phyloP scores from a whole-genome alignment of 176 grass and related monocot species.

The Rhipidocladum racemiflorum region DNA sequence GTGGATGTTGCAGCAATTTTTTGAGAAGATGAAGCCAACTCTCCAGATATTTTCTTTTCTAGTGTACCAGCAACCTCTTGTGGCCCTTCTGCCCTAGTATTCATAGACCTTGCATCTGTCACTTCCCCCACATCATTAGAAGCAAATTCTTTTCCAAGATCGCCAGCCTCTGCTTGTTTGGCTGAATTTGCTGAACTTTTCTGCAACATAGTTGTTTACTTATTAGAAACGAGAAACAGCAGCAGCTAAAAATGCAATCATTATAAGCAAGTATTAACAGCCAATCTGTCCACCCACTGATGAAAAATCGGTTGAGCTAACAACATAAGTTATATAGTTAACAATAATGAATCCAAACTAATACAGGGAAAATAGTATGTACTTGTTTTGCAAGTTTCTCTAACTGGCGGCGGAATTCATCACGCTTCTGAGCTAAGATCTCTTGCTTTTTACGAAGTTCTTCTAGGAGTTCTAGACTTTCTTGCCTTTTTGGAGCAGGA shows the following conservation, averaged over 20 bases:
- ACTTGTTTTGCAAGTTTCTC: constrained; percentile 84
- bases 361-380: constrained; percentile 25
- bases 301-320: constrained; percentile 5
- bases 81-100: background rate
- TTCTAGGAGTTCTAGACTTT: constrained; percentile 79
- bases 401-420: constrained; percentile 84
- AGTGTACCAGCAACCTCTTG: constrained; percentile 38
- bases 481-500: constrained; percentile 63
- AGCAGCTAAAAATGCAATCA: background rate
- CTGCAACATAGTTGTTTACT: constrained; percentile 42
- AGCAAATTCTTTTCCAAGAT: constrained; percentile 38
- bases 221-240: constrained; percentile 21
- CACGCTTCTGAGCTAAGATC: constrained; percentile 80
- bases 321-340: background rate
- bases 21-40: constrained; percentile 40
- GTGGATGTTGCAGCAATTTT: constrained; percentile 39
- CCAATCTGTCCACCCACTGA: background rate
- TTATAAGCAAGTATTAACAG: background rate
- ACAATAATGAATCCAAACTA: constrained; percentile 21
- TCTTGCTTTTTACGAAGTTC: constrained; percentile 96
- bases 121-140: constrained; percentile 39
- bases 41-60: constrained; percentile 48
- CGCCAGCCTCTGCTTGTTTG: constrained; percentile 43
- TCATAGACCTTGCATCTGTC: constrained; percentile 21
- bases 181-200: constrained; percentile 37